Base-by-base conservation (phyloP, 768 basidiomycete genomes). In the Peribolospora baueri region DNA sequence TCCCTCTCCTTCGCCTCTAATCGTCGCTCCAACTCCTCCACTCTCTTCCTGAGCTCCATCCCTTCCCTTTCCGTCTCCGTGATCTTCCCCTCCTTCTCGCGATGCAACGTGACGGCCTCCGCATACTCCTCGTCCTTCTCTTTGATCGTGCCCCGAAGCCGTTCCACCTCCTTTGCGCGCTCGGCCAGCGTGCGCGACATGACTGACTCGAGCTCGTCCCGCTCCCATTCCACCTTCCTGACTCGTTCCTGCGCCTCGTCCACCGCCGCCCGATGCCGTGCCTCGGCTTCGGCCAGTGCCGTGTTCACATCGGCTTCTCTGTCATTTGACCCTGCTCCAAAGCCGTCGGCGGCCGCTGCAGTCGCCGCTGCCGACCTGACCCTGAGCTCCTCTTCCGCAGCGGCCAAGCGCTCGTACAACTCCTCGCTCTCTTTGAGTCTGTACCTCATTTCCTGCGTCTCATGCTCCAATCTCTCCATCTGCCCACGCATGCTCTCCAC, bases 161-260 rank as follows among this genome's bases (percentile, higher is more conserved):
- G 75, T 56, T 93, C 86, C 14, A 80, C 69, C 65, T 91, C 88
- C 59, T 73, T 74, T 36, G 75, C 72, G 64, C 85, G 82, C 62
- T 84, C 81, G 37, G 74, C 74, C 41, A 95, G 70, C 64, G 86
- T 88, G 55, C 73, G 74, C 63, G 81, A 82, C 84, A 88, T 91
- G 58, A 84, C 81, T 37, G 82, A 80, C 62, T 97, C 91, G 40
- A 75, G 75, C 51, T 91, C 88, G 53, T 75, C 79, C 45, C 87
- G 74, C 66, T 97, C 93, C 61, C 75, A 77, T 69, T 95, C 91
- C 25, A 79, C 66, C 7, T 70, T 69, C 4, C 70, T 63, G 37
- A 93, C 67, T 53, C 76, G 76, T 58, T 73, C 71, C 58, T 76
- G 81, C 3, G 74, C 68, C 64, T 91, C 88, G 60, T 83, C 25